These are phyloP conservation scores for Elsinoe perseae DNA, from an alignment of 2,329 filamentous ascomycete genomes.

Conservation along the genomic window DNA sequence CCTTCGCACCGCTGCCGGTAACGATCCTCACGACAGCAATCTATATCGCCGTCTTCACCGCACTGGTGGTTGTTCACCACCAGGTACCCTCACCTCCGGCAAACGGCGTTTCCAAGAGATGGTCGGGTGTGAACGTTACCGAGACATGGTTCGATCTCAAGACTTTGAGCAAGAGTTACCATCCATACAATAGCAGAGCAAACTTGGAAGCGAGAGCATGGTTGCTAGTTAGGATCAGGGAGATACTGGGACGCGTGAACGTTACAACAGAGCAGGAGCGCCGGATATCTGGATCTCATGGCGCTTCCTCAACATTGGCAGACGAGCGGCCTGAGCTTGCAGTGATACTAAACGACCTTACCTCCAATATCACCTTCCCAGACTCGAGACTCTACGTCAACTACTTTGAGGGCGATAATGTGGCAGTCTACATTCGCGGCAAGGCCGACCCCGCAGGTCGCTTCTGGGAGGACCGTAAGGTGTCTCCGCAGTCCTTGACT, in stretches of 20 bases:
- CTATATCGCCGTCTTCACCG: constrained; percentile 70
- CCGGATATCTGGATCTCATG: constrained; percentile 11
- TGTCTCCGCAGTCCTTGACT: constrained; percentile 51
- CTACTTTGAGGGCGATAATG: constrained; percentile 89
- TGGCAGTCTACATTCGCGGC: constrained; percentile 85
- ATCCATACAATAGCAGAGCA: constrained; percentile 78
- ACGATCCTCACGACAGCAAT: constrained; percentile 67
- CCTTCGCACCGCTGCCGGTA: constrained; percentile 73
- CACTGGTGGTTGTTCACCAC: constrained; percentile 64
- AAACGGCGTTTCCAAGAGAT: constrained; percentile 42
- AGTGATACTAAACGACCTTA: constrained; percentile 65
- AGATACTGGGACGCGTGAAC: constrained; percentile 59
- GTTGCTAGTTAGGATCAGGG: constrained; percentile 61
- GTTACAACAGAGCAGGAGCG: constrained; percentile 34
- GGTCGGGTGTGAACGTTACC: constrained; percentile 63
- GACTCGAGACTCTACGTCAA: constrained; percentile 36
- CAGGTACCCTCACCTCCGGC: constrained; percentile 67
- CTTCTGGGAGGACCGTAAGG: constrained; percentile 55
- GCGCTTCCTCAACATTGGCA: not conserved
- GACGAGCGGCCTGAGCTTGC: constrained; percentile 15
- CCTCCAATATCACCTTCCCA: constrained; percentile 64
- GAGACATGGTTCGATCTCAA: constrained; percentile 83
- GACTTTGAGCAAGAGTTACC: constrained; percentile 63
- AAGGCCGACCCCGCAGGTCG: constrained; percentile 59
- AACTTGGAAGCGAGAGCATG: constrained; percentile 77